Base-by-base conservation (phyloP, 345 rosid genomes). In the Orychophragmus violaceus region DNA sequence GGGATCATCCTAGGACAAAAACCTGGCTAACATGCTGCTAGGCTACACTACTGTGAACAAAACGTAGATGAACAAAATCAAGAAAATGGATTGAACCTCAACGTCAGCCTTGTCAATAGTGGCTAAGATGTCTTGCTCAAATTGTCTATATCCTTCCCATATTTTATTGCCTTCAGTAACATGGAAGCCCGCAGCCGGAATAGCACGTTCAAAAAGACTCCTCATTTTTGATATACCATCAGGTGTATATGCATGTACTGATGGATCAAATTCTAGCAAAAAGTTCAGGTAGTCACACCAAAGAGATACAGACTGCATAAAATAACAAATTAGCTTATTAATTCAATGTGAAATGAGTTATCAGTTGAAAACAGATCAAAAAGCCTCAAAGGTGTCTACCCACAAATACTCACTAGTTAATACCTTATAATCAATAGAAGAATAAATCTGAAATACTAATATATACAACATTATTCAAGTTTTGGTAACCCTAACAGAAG, bases 241-340 rank as follows among this genome's bases (percentile, higher is more conserved):
- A 59, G 81, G 70, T 45, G 85, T 78, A 72, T 67, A 80, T 51
- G 76, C 81, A 37, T 76, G 29, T 8, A 88, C 87, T 32, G 83
- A 80, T 22, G 88, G 87, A 77, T 88, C 87, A 36, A 63, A 60
- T 70, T 85, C 90, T 83, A 69, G 84, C 30, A 87, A 68, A 72
- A 81, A 90, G 73, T 76, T 84, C 68, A 94, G 72, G 79, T 88
- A 94, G 76, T 90, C 92, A 70, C 82, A 83, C 99, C 98, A 93
- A 37, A 93, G 87, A 66, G 90, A 77, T 62, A 86, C 81, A 61
- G 95, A 93, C 90, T 91, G 96, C 83, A 80, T 46, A 36, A 71
- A 44, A 60, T 46, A 49, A 13, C 39, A 39, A 17, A 53, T 29
- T 0, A 11, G 32, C 29, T 39, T 49, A 29, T 9, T 50, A 58